A percentile compares a stretch with the other conserved stretches of the same genome.
Evolutionary conservation across 2,329 filamentous ascomycete genomes (phyloP).

Genomic region (Colletotrichum sp.): DNA sequence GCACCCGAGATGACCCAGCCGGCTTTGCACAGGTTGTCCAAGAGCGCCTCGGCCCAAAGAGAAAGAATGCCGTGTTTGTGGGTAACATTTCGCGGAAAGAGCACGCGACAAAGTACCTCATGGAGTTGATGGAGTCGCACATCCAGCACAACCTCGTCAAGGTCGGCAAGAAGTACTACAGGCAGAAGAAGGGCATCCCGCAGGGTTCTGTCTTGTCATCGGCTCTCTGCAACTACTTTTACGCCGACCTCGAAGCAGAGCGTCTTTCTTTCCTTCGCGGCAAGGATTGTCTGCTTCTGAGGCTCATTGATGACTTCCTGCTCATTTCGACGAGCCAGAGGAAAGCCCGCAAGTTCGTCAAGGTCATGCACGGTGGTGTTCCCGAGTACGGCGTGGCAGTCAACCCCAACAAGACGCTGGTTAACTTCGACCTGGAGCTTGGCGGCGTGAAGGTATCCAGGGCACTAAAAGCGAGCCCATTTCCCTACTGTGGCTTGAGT

Average conservation of each 20-base stretch:
- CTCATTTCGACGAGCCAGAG: conserved; percentile 75
- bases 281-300: conserved; percentile 70
- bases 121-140: conserved; percentile 78
- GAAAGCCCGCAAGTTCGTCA: conserved; percentile 76
- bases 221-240: conserved; percentile 93
- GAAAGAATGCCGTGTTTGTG: conserved; percentile 78
- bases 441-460: conserved; percentile 57
- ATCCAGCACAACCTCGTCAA: conserved; percentile 86
- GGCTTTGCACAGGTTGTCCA: conserved; percentile 53
- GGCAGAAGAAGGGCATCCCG: conserved; percentile 88
- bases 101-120: conserved; percentile 63
- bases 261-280: conserved; percentile 70
- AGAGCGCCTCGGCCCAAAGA: conserved; percentile 41
- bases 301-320: conserved; percentile 92
- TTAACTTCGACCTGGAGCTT: conserved; percentile 77
- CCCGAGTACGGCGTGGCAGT: conserved; percentile 82
- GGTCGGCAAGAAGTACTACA: conserved; percentile 86
- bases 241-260: conserved; percentile 80
- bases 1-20: conserved; percentile 42
- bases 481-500: conserved; percentile 87
- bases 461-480: conserved; percentile 48
- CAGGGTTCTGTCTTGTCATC: conserved; percentile 91
- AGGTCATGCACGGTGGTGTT: conserved; percentile 80
- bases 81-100: conserved; percentile 66
- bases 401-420: conserved; percentile 78